phyloP scores from a whole-genome alignment of 331 rosid genomes.

The Pyrus hybrid region DNA sequence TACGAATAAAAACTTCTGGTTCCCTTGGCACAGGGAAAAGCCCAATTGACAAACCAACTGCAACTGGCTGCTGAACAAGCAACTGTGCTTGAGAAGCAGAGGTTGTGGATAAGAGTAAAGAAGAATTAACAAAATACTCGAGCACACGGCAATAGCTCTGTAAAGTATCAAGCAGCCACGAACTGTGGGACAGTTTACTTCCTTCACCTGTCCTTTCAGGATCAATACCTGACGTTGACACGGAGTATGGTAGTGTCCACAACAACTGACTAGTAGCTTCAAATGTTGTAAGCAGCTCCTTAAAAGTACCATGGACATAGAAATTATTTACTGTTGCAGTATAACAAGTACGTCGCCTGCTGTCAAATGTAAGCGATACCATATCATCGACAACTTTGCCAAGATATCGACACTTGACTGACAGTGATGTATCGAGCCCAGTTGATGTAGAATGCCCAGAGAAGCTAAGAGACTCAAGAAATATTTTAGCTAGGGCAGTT shows the following conservation, averaged over 20 bases:
- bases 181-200: slow-evolving; percentile 54
- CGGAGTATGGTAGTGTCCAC: slow-evolving; percentile 68
- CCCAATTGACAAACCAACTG: slow-evolving; percentile 94
- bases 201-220: slow-evolving; percentile 61
- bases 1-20: slow-evolving; percentile 90
- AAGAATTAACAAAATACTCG: slow-evolving; percentile 90
- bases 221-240: slow-evolving; percentile 48
- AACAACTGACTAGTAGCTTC: slow-evolving; percentile 97
- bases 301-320: slow-evolving; percentile 90
- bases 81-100: slow-evolving; percentile 86
- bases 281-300: slow-evolving; percentile 83
- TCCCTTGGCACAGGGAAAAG: slow-evolving; percentile 96
- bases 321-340: slow-evolving; percentile 81
- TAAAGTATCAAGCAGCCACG: slow-evolving; percentile 86
- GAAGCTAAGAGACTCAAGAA: slow-evolving; percentile 84
- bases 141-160: slow-evolving; percentile 81
- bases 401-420: slow-evolving; percentile 91
- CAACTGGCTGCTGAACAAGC: slow-evolving; percentile 93
- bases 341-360: slow-evolving; percentile 81
- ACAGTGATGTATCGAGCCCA: slow-evolving; percentile 57
- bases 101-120: slow-evolving; percentile 74
- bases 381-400: slow-evolving; percentile 95
- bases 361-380: slow-evolving; percentile 77
- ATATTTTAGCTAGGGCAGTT: slow-evolving; percentile 72
- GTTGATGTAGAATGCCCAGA: slow-evolving; percentile 64